Percentiles rank a stretch among this genome's conserved stretches.
Evolutionary conservation across 495 filamentous ascomycete species (phyloP).

Genomic region (Tetracladium setigerum): DNA sequence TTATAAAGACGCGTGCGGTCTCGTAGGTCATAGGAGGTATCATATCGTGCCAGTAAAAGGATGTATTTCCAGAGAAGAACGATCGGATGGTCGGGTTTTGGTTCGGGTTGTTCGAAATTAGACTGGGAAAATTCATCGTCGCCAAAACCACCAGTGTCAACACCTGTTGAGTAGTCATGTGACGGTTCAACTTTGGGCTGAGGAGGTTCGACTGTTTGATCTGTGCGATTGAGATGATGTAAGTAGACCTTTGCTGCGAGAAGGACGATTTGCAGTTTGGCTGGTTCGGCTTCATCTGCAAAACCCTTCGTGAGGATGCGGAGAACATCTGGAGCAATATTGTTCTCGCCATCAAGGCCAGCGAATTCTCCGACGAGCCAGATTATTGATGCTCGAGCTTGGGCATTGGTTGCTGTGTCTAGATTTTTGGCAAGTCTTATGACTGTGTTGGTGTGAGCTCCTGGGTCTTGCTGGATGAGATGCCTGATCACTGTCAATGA

Average conservation of each 20-base stretch:
- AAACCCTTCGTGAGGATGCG: constrained; percentile 85
- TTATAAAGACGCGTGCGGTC: constrained; percentile 86
- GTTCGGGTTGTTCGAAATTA: constrained; percentile 17
- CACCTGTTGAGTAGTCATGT: constrained; percentile 15
- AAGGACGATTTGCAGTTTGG: constrained; percentile 85
- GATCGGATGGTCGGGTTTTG: constrained; percentile 56
- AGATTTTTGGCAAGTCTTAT: constrained; percentile 87
- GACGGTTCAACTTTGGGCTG: background rate
- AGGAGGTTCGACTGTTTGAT: constrained; percentile 22
- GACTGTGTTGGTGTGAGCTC: constrained; percentile 68
- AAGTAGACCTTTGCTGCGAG: constrained; percentile 93
- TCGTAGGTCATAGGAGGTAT: constrained; percentile 88
- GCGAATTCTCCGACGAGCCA: constrained; percentile 97
- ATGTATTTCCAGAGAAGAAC: constrained; percentile 77
- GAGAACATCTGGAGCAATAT: constrained; percentile 88
- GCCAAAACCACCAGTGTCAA: constrained; percentile 22
- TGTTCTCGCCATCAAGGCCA: constrained; percentile 65
- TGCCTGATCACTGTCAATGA: constrained; percentile 89
- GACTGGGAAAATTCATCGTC: constrained; percentile 20
- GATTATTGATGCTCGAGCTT: constrained; percentile 86
- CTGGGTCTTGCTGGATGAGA: constrained; percentile 85
- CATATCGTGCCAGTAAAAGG: constrained; percentile 78
- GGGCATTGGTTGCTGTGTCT: constrained; percentile 72
- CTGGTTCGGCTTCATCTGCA: constrained; percentile 70
- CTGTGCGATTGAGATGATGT: constrained; percentile 73